Evolutionary conservation across 805 yeast genomes (phyloP).

Genomic region (Blastobotrys peoriensis): DNA sequence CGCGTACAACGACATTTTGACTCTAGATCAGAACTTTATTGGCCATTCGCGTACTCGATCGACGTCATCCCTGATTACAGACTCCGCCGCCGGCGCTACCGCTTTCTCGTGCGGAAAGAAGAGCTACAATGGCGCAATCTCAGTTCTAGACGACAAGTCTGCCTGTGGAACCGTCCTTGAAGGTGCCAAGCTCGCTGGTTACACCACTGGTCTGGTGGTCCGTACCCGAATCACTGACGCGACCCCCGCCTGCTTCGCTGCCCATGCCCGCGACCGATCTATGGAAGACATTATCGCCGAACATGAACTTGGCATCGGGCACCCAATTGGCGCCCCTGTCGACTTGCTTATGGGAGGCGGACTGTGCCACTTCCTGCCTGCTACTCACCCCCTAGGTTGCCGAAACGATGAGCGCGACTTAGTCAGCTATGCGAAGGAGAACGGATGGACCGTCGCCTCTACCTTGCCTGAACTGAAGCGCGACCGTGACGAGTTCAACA

Average conservation of each 20-base stretch:
- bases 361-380: conserved; percentile 71
- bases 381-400: conserved; percentile 48
- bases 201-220: conserved; percentile 82
- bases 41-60: conserved; percentile 87
- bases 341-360: conserved; percentile 92
- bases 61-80: conserved; percentile 71
- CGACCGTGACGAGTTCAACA: conserved; percentile 51
- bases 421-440: conserved; percentile 51
- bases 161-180: conserved; percentile 90
- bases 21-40: conserved; percentile 61
- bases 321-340: conserved; percentile 71
- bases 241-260: conserved; percentile 83
- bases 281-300: conserved; percentile 83
- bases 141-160: conserved; percentile 58
- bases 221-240: conserved; percentile 93
- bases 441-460: conserved; percentile 64
- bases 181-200: conserved; percentile 77
- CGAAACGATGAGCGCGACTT: conserved; percentile 67
- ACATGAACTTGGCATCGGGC: conserved; percentile 70
- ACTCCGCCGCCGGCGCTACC: conserved; percentile 96
- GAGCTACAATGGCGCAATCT: conserved; percentile 86
- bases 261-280: conserved; percentile 70
- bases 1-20: conserved; percentile 48
- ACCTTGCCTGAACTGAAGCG: conserved; percentile 21
- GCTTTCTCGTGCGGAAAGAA: conserved; percentile 84